Evolutionary conservation across 495 filamentous ascomycete genomes (phyloP), one percentile per base, ranked within the genome.

Genomic region (Entonaema liquescens): DNA sequence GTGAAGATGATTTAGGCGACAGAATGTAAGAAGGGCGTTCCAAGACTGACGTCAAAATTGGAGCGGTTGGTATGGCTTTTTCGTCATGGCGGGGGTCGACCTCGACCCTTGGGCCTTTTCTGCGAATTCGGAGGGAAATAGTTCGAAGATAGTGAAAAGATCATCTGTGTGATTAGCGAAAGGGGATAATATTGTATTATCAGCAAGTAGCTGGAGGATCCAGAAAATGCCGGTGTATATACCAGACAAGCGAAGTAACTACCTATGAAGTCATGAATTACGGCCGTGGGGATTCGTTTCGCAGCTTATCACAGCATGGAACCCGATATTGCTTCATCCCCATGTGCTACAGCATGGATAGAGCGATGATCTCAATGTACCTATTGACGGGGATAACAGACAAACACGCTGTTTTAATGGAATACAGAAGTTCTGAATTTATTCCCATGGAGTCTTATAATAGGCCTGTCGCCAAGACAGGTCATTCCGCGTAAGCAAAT

Each of bases 1-100:
- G 6, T 19, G 19, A 4, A 47, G 12, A 12, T 23, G 19, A 47
- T 47, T 23, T 47, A 9, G 42, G 17, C 42, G 23, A 23, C 23
- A 47, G 8, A 47, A 21, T 5, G 19, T 47, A 23, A 23, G 17
- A 23, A 47, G 12, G 23, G 9, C 1, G 21, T 47, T 21, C 21
- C 9, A 47, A 47, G 29, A 9, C 31, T 25, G 54, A 38, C 54
- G 33, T 57, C 54, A 57, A 57, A 57, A 25, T 17, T 47, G 8
- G 19, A 55, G 17, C 23, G n/a, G 52, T 29, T 17, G 54, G 12
- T 21, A 29, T 36, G 17, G 53, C 28, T 35, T 17, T 13, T 21
- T 56, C 29, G 23, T 13, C 53, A 36, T 56, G 17, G 6, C 17
- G 53, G 28, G 33, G n/a, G n/a, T 1, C 19, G 2, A 1, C 7